A percentile compares a stretch with the other conserved stretches of the same genome.
phyloP scores from a whole-genome alignment of 768 basidiomycete species.

The Russula sp. region DNA sequence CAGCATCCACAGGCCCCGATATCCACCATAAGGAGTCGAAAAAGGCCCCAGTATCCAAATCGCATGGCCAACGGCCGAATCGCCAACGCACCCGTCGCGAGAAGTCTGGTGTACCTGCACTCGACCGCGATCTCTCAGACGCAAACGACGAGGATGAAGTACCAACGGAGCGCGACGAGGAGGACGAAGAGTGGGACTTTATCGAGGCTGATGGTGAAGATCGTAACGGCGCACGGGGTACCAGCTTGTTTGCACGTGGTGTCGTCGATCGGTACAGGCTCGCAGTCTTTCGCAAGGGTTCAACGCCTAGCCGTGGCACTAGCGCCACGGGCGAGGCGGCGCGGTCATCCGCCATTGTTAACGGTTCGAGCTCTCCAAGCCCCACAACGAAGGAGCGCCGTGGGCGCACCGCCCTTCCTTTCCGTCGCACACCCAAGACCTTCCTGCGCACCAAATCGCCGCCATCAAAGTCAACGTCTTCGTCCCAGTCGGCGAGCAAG shows the following conservation, averaged over 20 bases:
- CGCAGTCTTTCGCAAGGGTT: constrained; percentile 80
- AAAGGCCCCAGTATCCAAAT: constrained; percentile 10
- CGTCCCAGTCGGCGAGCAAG: constrained; percentile 33
- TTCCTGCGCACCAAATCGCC: constrained; percentile 74
- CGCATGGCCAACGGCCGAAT: constrained; percentile 24
- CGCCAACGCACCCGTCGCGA: constrained; percentile 51
- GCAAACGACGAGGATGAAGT: constrained; percentile 41
- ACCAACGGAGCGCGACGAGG: constrained; percentile 45
- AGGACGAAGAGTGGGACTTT: constrained; percentile 91
- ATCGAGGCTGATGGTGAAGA: constrained; percentile 79
- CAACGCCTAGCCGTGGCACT: constrained; percentile 57
- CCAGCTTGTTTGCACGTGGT: constrained; percentile 84
- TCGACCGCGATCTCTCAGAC: constrained; percentile 67
- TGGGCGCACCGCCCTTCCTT: constrained; percentile 63
- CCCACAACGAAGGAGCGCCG: constrained; percentile 53
- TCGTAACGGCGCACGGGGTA: constrained; percentile 70
- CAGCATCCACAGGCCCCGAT: constrained; percentile 15
- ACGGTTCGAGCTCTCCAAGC: constrained; percentile 39
- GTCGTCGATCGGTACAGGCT: constrained; percentile 85
- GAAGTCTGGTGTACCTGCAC: constrained; percentile 75
- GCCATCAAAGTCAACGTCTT: constrained; percentile 38
- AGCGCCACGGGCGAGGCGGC: constrained; percentile 49
- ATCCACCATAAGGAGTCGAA: constrained; percentile 21
- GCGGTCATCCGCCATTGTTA: constrained; percentile 27
- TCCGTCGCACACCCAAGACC: constrained; percentile 65